Evolutionary conservation across 805 yeast genomes (phyloP), one percentile per base, ranked within the genome.

Genomic region (Zygosaccharomyces bisporus): DNA sequence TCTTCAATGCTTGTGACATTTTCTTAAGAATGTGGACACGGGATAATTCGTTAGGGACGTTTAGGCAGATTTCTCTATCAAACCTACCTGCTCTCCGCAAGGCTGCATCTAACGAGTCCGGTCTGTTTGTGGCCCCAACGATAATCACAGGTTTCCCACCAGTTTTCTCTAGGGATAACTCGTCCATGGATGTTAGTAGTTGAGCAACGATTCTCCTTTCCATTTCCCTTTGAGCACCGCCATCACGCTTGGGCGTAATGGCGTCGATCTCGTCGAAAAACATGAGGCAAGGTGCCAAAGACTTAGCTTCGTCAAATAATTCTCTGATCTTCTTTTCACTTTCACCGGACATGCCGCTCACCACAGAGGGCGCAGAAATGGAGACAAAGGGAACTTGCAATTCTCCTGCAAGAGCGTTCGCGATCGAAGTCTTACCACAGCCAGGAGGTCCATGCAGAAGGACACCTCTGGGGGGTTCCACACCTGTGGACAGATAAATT

Each of bases 331-430:
- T 90, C 71, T 93, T 93, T 64, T 93, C 99, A 51, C 91, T 81
- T 64, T 93, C 99, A 34, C 99, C 99, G n/a, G 96, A 87, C 98
- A 93, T 93, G 4, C 99, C 99, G 49, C 96, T 86, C 0, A 93
- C 98, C 6, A 93, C 87, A 2, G 95, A 83, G 1, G 99, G 99
- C 0, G 99, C 98, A 20, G 95, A 85, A 1, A 93, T 75, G 35
- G 85, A 83, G 13, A 93, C 79, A 60, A 93, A 93, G 0, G 98
- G 96, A 0, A 93, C 96, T 54, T 88, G 85, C 24, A 93, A 73
- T 59, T 91, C 96, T 21, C 96, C 96, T 1, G 99, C 99, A 17
- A 93, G 70, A 0, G 98, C 96, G 64, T 89, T 89, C 3, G 99
- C 99, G 43, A 93, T 81, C 34, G 96, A 83, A 0, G 99, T 93